Evolutionary conservation across 2,329 filamentous ascomycete species (phyloP).

Genomic region (Penicillium freii): DNA sequence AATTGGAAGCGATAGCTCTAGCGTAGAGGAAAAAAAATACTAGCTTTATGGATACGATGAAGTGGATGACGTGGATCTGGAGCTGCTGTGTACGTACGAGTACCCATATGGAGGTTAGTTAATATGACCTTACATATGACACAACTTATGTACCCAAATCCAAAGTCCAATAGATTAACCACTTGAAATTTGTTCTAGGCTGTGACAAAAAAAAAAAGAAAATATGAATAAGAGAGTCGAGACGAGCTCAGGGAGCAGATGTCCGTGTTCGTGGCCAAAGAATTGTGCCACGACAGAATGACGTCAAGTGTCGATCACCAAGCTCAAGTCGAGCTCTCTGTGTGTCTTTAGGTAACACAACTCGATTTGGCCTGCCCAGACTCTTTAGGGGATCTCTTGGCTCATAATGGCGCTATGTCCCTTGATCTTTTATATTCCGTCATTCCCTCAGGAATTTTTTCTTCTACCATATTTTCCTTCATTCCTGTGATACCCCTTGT

Average conservation of each 20-base stretch:
- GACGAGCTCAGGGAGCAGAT: background rate
- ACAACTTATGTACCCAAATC: background rate
- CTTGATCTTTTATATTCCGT: conserved; percentile 16
- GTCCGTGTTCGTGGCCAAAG: conserved; percentile 4
- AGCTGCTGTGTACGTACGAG: background rate
- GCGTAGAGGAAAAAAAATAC: background rate
- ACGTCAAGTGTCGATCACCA: conserved; percentile 10
- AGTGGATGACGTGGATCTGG: background rate
- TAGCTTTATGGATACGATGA: conserved; percentile 7
- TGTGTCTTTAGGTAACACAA: background rate
- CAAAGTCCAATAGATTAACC: too few species aligned
- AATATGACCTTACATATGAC: background rate
- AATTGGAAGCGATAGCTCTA: conserved; percentile 1
- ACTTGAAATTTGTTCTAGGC: background rate
- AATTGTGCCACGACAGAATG: conserved; percentile 4
- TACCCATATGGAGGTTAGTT: background rate
- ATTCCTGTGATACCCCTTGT: conserved; percentile 28
- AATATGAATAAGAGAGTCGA: background rate
- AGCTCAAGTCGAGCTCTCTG: background rate
- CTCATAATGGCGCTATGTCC: conserved; percentile 6
- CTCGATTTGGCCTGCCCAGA: too few species aligned
- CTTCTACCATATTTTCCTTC: conserved; percentile 18
- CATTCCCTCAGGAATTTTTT: conserved; percentile 1
- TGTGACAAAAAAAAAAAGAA: background rate
- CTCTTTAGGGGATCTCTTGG: too few species aligned